These are phyloP conservation scores for Uronychia setigera DNA, from an alignment of 73 alveolate genomes.

Conservation along the genomic window DNA sequence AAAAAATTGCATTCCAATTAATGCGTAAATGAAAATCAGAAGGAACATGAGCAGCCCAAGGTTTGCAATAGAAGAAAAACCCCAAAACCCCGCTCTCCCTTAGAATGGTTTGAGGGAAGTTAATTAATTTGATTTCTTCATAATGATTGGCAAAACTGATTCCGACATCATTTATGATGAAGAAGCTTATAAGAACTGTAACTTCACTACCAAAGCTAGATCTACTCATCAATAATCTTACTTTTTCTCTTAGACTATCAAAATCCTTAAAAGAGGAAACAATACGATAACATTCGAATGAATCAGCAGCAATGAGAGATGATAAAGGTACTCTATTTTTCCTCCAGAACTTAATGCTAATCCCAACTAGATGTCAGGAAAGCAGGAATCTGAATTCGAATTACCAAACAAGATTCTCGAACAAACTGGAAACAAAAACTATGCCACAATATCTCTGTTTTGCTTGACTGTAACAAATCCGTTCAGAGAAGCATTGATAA, in stretches of 20 bases:
- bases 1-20: conserved; percentile 60
- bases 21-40: conserved; percentile 42
- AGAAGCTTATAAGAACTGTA: no score
- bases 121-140: no score
- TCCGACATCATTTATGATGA: no score
- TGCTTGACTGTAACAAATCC: conserved; percentile 55
- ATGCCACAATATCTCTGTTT: conserved; percentile 52
- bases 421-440: conserved; percentile 21
- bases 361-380: conserved; percentile 44
- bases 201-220: no score
- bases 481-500: conserved; percentile 31
- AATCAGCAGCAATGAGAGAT: conserved; percentile 24
- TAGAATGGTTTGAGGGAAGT: conserved; percentile 27
- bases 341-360: no score
- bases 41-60: conserved; percentile 54
- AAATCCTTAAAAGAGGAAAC: conserved; percentile 45
- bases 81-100: neutral
- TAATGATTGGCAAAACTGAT: no score
- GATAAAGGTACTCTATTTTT: neutral
- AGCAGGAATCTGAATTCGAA: conserved; percentile 11
- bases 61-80: conserved; percentile 45
- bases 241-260: no score
- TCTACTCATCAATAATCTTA: no score
- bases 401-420: conserved; percentile 30
- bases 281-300: conserved; percentile 29